Conservation (phyloP, 306 rosid genomes). For the Neltuma alba region DNA sequence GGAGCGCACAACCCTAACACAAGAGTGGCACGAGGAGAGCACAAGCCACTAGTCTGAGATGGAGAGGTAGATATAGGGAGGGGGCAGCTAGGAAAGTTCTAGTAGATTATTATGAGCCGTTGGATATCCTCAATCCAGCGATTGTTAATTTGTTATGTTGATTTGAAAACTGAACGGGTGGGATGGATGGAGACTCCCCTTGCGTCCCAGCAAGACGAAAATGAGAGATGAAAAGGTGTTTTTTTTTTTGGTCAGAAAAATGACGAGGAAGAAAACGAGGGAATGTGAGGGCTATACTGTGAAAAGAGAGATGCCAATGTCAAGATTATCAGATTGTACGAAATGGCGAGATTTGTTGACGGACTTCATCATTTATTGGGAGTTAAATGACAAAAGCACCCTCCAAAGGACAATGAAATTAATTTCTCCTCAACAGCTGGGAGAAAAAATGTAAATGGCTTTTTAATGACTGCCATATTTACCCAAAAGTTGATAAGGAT, state of each 20-base stretch:
- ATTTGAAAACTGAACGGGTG: conserved; percentile 1
- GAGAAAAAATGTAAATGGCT: background rate
- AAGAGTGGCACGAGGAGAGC: conserved; percentile 48
- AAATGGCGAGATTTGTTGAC: background rate
- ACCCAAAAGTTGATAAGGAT: background rate
- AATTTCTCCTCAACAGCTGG: background rate
- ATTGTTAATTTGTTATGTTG: too few relatives aligned
- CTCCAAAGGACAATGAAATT: background rate
- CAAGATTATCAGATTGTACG: background rate
- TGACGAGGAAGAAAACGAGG: conserved; percentile 12
- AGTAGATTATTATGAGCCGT: conserved; percentile 32
- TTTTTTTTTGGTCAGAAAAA: background rate
- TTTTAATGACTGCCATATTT: background rate
- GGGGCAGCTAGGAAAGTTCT: conserved; percentile 46
- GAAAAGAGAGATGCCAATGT: background rate
- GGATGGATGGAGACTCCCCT: conserved; percentile 1
- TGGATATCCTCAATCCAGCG: background rate
- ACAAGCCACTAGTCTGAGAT: conserved; percentile 27
- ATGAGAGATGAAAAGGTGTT: background rate
- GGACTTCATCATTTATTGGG: background rate
- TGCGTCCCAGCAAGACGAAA: background rate
- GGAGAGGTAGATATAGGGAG: conserved; percentile 30
- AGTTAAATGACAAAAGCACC: background rate
- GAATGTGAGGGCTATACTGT: background rate
- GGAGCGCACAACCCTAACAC: background rate